Evolutionary conservation across 805 yeast genomes (phyloP).

Genomic region (Phaffomyces antillensis): DNA sequence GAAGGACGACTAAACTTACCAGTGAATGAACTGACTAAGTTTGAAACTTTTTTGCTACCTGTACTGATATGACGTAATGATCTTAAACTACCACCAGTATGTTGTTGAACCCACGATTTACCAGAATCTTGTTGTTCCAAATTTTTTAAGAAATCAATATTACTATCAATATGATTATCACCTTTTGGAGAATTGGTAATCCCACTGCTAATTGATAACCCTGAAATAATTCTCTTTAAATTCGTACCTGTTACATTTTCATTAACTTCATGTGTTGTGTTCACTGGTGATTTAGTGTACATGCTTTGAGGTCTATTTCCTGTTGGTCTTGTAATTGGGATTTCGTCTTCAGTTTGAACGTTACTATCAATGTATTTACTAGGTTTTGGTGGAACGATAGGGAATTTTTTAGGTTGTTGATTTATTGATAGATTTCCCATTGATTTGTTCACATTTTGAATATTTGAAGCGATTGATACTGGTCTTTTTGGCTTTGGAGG

Average conservation of each 20-base stretch:
- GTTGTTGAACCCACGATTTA: constrained; percentile 25
- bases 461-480: constrained; percentile 3
- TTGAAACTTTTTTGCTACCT: constrained; percentile 18
- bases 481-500: constrained; percentile 19
- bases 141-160: constrained; percentile 31
- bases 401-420: neutral
- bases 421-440: constrained; percentile 16
- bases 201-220: constrained; percentile 10
- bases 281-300: constrained; percentile 21
- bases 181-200: constrained; percentile 18
- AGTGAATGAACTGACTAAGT: constrained; percentile 20
- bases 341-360: constrained; percentile 18
- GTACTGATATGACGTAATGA: constrained; percentile 24
- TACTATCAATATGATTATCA: constrained; percentile 25
- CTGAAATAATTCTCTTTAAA: constrained; percentile 24
- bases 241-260: constrained; percentile 9
- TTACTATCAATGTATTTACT: constrained; percentile 22
- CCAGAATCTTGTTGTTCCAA: constrained; percentile 31
- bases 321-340: constrained; percentile 1
- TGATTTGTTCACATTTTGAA: constrained; percentile 15
- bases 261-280: constrained; percentile 4
- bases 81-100: constrained; percentile 26
- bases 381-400: constrained; percentile 6
- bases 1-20: constrained; percentile 22
- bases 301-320: constrained; percentile 29